Evolutionary conservation across 2,329 filamentous ascomycete genomes (phyloP), one percentile per base, ranked within the genome.

Genomic region (Colletotrichum higginsianum): DNA sequence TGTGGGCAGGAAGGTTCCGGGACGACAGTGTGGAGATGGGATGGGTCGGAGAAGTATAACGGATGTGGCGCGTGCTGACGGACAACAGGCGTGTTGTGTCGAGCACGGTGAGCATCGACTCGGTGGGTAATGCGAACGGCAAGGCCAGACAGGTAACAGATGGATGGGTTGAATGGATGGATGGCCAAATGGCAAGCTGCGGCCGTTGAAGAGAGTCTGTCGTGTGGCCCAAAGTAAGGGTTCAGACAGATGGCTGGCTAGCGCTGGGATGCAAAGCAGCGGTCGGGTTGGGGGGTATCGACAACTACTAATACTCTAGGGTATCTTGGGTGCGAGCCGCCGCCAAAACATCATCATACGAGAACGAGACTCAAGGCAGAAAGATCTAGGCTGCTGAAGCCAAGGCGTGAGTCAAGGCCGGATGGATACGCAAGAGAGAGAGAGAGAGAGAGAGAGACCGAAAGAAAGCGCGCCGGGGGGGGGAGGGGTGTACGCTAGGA

Each of bases 391-490:
- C 30, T 35, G 58, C 65, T 58, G 69, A 72, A 42, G 64, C 68
- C 64, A 67, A 71, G 58, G n/a, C 23, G 65, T 69, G 69, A 72
- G 65, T 64, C 67, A 63, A 72, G 47, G 50, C 26, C 30, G 35
- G 47, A 52, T 23, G 23, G 60, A 40, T 62, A 52, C 30, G 46
- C 26, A 8, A 11, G 58, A 15, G 62, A n/a, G n/a, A n/a, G n/a
- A n/a, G 21, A 23, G 21, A 23, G 21, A 49, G 46, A 50, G 50
- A 35, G 8, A 35, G 30, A 35, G 30, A 35, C 30, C 30, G 30
- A 35, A 9, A 35, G 30, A 35, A 35, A 49, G 62, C 60, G 66
- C 52, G 53, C 53, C 23, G 35, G 18, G 13, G 46, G 26, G 47
- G 47, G 13, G 12, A 50, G 50, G 40, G 40, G 50, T 62, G 57